Conservation (phyloP, 805 yeast genomes). For the Saccharomycopsis sp. region DNA sequence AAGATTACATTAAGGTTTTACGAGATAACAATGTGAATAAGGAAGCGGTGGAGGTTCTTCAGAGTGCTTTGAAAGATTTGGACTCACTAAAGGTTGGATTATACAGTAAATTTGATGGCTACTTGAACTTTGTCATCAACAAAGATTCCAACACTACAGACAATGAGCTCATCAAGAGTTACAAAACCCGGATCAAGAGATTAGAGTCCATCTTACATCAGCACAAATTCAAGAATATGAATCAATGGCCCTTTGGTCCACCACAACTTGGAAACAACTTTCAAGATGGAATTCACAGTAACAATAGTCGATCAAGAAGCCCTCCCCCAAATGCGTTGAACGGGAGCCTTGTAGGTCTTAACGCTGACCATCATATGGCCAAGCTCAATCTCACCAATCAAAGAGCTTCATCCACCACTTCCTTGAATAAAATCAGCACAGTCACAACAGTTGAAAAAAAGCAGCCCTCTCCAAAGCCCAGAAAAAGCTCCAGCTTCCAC, state of each 20-base stretch:
- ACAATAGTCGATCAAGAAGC: conserved; percentile 14
- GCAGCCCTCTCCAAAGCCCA: background rate
- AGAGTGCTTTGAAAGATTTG: conserved; percentile 31
- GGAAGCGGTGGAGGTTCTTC: conserved; percentile 30
- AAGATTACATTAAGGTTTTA: conserved; percentile 32
- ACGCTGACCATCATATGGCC: background rate
- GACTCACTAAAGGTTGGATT: conserved; percentile 19
- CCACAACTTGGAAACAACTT: conserved; percentile 5
- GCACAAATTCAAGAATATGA: conserved; percentile 50
- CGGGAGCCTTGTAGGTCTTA: too few relatives aligned
- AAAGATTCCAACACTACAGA: conserved; percentile 10
- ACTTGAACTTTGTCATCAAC: conserved; percentile 8
- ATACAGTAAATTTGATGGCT: conserved; percentile 13
- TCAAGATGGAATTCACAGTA: too few relatives aligned
- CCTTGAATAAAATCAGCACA: conserved; percentile 17
- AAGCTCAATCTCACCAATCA: conserved; percentile 10
- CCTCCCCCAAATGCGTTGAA: conserved; percentile 9
- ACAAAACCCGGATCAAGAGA: conserved; percentile 63
- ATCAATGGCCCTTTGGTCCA: conserved; percentile 31
- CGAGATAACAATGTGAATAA: conserved; percentile 25
- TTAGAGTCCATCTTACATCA: conserved; percentile 73
- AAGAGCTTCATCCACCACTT: conserved; percentile 16
- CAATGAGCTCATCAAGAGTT: conserved; percentile 45
- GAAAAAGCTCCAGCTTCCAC: conserved; percentile 10
- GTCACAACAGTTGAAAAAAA: conserved; percentile 13